Base-by-base conservation (phyloP, 345 rosid species). In the Rhizophora apiculata region DNA sequence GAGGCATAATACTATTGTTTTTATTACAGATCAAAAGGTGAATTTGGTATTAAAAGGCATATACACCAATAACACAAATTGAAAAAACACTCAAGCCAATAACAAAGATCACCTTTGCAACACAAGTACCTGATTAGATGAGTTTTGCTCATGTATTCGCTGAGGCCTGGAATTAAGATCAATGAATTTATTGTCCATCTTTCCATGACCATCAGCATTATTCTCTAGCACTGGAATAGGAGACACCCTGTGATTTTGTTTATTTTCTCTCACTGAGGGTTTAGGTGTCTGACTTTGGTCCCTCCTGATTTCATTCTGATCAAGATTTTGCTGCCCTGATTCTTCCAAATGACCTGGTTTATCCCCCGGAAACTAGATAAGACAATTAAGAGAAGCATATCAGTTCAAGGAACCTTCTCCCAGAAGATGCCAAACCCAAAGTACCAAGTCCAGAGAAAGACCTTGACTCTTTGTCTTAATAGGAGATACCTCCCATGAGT, bases 381-480 rank as follows among this genome's bases (percentile, higher is more conserved):
- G 55, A 51, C 20, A 37, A 59, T 31, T 58, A 69, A 69, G 65
- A 29, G 60, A 58, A 68, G 26, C 64, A 49, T 37, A 72, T 71
- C 36, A 69, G 61, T 61, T 61, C 69, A 26, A 55, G 67, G 26
- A 70, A 57, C 65, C 48, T 43, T 64, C 32, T 29, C 19, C 21
- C 3, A 65, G 53, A 52, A 72, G 59, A 59, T 31, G 39, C 59
- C 64, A 66, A 78, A 63, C 20, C 18, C 37, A 62, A 66, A 66
- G 21, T 31, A 27, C 29, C 46, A 43, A 37, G 46, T 30, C 71
- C 69, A 78, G 10, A 66, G 72, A 83, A 87, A 80, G 81, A 90
- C 96, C 93, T 90, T 88, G 60, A 88, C 78, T 72, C 96, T 86
- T 85, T 90, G 96, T 82, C 89, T 82, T 64, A 90, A 77, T 60